A percentile compares a stretch with the other conserved stretches of the same genome.
Evolutionary conservation across 352 stramenopile genomes (phyloP).

Genomic region (Phytopythium mirpurense): DNA sequence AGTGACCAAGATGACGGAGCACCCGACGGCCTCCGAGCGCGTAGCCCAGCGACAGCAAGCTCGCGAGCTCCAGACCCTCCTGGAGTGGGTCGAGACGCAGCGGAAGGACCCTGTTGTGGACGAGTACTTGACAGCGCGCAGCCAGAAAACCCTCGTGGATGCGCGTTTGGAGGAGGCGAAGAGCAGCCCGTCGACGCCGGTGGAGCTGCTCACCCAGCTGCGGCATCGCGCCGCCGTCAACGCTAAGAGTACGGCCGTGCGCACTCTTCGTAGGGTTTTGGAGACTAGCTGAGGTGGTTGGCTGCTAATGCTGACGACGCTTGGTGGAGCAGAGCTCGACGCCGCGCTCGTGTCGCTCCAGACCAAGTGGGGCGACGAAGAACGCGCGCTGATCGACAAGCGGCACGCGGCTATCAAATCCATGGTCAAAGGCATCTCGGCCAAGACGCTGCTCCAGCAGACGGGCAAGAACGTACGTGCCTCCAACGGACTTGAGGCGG

Average conservation of each 20-base stretch:
- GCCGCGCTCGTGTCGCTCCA: slow-evolving; percentile 22
- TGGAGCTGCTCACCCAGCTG: slow-evolving; percentile 27
- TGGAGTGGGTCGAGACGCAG: slow-evolving; percentile 11
- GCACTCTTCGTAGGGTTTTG: background rate
- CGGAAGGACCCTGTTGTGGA: slow-evolving; percentile 10
- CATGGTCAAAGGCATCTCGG: slow-evolving; percentile 30
- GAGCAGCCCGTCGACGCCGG: slow-evolving; percentile 1
- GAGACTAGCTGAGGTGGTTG: background rate
- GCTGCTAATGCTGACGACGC: background rate
- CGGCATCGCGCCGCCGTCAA: slow-evolving; percentile 28
- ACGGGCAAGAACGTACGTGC: slow-evolving; percentile 27
- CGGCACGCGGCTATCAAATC: slow-evolving; percentile 21
- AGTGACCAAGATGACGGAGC: background rate
- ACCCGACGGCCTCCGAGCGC: background rate
- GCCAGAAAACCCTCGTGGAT: slow-evolving; percentile 11
- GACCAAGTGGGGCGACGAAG: slow-evolving; percentile 28
- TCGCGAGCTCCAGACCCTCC: slow-evolving; percentile 7
- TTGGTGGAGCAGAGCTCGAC: slow-evolving; percentile 23
- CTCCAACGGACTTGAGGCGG: background rate
- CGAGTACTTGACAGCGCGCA: slow-evolving; percentile 10
- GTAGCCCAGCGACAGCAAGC: background rate
- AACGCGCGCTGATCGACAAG: slow-evolving; percentile 15
- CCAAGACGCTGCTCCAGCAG: slow-evolving; percentile 32
- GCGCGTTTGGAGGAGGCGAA: slow-evolving; percentile 10
- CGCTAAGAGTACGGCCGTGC: slow-evolving; percentile 24